Base-by-base conservation (phyloP, 495 filamentous ascomycete species). In the Penicillium cataractarum region DNA sequence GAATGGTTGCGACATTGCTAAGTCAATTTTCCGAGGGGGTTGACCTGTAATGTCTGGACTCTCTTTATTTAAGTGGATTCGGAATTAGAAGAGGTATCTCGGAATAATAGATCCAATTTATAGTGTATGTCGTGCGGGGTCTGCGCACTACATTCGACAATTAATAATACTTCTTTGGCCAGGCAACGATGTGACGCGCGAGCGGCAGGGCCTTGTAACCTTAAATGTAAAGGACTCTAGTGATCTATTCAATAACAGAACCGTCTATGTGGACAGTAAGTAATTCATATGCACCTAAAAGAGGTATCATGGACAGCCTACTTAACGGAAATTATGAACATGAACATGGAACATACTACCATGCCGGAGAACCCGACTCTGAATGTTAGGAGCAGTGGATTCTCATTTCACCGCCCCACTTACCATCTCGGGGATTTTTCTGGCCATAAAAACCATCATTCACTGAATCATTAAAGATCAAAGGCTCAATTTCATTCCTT, bases 1-100 rank as follows among this genome's bases (percentile, higher is more conserved):
- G 48, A 74, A 79, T 26, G 71, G 65, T 2, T 62, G 48, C 40
- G 71, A 61, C 74, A 77, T 76, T 6, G 48, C 55, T 51, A 26
- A 31, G 49, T 51, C n/a, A n/a, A n/a, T n/a, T n/a, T n/a, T n/a
- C n/a, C n/a, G n/a, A n/a, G n/a, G n/a, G n/a, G n/a, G n/a, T n/a
- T n/a, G n/a, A n/a, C n/a, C n/a, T 4, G 6, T 42, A 19, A 3
- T 2, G 8, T 19, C 17, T 19, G 4, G 8, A 42, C 1, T 19
- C 39, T 6, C 39, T 6, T 17, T 39, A 4, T 39, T 17, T 4
- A 39, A 17, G 35, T 0, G 17, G 17, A 17, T 15, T 6, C 12
- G 17, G 10, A 1, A 39, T 4, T 17, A 17, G 3, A 3, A 39
- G 35, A 39, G 17, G 35, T 17, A 17, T 10, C 35, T 13, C 17